Conservation (phyloP, 1,284 basidiomycete genomes). For the Tilletia caries region DNA sequence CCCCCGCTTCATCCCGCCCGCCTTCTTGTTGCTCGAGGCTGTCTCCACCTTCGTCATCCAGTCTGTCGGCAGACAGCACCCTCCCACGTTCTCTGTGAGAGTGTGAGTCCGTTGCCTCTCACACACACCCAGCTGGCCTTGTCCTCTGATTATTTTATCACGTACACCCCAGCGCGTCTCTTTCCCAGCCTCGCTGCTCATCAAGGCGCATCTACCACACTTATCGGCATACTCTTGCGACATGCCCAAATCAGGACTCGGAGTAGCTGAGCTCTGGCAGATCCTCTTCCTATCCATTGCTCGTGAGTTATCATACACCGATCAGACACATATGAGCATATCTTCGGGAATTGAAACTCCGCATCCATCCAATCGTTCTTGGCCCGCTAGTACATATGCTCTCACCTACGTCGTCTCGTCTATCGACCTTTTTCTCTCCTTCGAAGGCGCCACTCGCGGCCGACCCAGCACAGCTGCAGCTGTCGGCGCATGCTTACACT, state of each 20-base stretch:
- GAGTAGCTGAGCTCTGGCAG: conserved; percentile 50
- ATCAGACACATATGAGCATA: too few relatives aligned
- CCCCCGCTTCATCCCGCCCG: conserved; percentile 42
- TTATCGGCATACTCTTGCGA: not conserved
- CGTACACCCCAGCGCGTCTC: too few relatives aligned
- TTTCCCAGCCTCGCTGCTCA: conserved; percentile 1
- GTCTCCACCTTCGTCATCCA: conserved; percentile 51
- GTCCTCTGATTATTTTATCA: too few relatives aligned
- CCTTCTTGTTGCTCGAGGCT: conserved; percentile 51
- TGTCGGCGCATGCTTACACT: conserved; percentile 43
- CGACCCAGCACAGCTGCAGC: conserved; percentile 42
- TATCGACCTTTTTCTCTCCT: conserved; percentile 44
- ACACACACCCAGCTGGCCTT: too few relatives aligned
- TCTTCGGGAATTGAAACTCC: too few relatives aligned
- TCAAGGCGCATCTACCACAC: not conserved
- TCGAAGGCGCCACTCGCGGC: conserved; percentile 43
- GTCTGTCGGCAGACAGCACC: conserved; percentile 24
- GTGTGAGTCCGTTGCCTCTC: not conserved
- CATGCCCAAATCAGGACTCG: conserved; percentile 18
- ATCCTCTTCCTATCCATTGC: conserved; percentile 45
- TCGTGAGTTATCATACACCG: not conserved
- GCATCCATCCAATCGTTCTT: too few relatives aligned
- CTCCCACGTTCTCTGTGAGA: conserved; percentile 36
- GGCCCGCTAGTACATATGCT: conserved; percentile 38
- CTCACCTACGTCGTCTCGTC: conserved; percentile 47